Base-by-base conservation (phyloP, 306 rosid genomes). In the Vigna mungo region DNA sequence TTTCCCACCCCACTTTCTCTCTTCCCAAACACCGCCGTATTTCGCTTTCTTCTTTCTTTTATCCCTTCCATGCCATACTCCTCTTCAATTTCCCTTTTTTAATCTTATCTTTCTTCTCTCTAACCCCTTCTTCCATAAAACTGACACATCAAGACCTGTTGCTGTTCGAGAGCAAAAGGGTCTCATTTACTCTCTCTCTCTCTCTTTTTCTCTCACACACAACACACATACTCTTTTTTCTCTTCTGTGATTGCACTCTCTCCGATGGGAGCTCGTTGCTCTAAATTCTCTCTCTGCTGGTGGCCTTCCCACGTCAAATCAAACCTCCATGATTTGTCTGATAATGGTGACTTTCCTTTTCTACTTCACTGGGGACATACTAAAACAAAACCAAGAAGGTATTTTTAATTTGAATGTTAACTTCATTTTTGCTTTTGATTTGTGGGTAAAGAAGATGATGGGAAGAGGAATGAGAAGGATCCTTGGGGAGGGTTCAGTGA, bases 181-280 rank as follows among this genome's bases (percentile, higher is more conserved):
- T 52, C 21, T 58, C 72, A 48, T 78, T 58, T 49, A 13, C 39
- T n/a, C 12, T 5, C 46, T 41, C 44, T 39, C 44, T 39, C 4
- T 9, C 13, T 41, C 46, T 41, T 10, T 8, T 10, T 39, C 3
- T 1, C 43, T 37, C 43, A 1, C 44, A 39, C 12, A 39, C 1
- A n/a, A 56, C 37, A 21, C 37, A 5, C 48, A 10, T 6, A 43
- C 65, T 63, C 58, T 43, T 60, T 39, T 36, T 37, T 44, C 56
- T 51, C 51, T 67, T 7, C 36, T 65, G 64, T 49, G 65, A 71
- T 76, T 88, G 56, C 71, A n/a, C 63, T 72, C 64, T 82, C 13
- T 63, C 87, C 84, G 83, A 96, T 96, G 99, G 99, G 99, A 86
- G 94, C 76, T 89, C 91, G 97, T 78, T 96, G 98, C 91, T 96